Evolutionary conservation across 371 early-diverging fungal species (phyloP), one percentile per base, ranked within the genome.

Genomic region (Circinella minor): DNA sequence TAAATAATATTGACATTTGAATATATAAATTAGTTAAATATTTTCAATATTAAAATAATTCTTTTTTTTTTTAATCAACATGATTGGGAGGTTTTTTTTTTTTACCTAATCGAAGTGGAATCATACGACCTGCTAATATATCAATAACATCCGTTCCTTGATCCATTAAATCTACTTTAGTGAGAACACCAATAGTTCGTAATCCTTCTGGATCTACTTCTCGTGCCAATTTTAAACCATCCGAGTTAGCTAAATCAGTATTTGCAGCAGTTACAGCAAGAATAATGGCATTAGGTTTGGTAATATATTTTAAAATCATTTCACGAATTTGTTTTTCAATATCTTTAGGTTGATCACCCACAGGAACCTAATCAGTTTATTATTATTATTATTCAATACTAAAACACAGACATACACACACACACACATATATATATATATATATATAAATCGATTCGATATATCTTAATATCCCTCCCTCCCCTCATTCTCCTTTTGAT

Each of bases 131-230:
- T 20, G 99, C 98, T 71, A 99, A 88, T 74, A 99, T 96, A 77
- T 99, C 98, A 54, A 99, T 94, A 17, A 99, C 98, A 81, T 99
- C 98, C 6, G 99, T 99, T n/a, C 99, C 99, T 71, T 91, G 89
- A 82, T 99, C 99, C 99, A 99, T 99, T 69, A 99, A 83, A 82
- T 99, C 99, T 48, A 99, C 91, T 82, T 99, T 99, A 67, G 99
- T 99, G 75, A 99, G 82, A 34, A 99, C 99, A 76, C 99, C 99
- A 67, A 99, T 93, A 4, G 99, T 99, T 57, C 99, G 90, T 38
- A 93, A 83, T 69, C 99, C 98, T 63, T 99, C 98, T 8, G 99
- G 99, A 77, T 99, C 99, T 5, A 97, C 96, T 75, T 98, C 98
- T 47, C 96, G 88, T 8, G 99, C 99, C 34, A 98, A 75, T 75